Evolutionary conservation across 2,329 filamentous ascomycete genomes (phyloP).

Genomic region (Orbilia oligospora): DNA sequence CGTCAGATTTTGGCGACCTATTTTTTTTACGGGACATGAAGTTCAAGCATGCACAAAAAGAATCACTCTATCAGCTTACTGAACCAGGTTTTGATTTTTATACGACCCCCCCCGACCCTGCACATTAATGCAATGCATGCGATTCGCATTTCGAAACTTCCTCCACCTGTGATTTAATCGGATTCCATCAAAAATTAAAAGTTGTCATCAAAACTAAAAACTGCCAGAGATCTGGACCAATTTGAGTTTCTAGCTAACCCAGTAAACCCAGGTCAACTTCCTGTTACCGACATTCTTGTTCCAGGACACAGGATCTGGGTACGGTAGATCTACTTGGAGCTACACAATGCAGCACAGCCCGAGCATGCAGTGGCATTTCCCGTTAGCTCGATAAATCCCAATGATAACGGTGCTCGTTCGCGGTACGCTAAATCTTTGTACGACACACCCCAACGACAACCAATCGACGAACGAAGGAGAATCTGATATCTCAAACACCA

Average conservation of each 20-base stretch:
- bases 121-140: constrained; percentile 1
- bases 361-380: not conserved
- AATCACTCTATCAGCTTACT: constrained; percentile 27
- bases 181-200: not conserved
- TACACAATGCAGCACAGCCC: constrained; percentile 16
- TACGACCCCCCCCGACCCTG: constrained; percentile 7
- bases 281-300: constrained; percentile 2
- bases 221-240: constrained; percentile 5
- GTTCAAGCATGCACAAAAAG: constrained; percentile 17
- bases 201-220: not conserved
- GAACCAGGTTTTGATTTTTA: constrained; percentile 26
- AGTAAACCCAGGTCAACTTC: not conserved
- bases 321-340: constrained; percentile 3
- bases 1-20: constrained; percentile 11
- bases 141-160: not conserved
- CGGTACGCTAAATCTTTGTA: constrained; percentile 25
- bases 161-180: not conserved
- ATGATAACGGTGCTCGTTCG: constrained; percentile 1
- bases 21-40: constrained; percentile 4
- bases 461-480: constrained; percentile 1
- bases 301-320: constrained; percentile 22
- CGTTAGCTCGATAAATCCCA: not conserved
- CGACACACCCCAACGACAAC: constrained; percentile 19
- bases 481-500: not conserved
- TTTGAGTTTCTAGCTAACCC: not conserved